Evolutionary conservation across 1,284 basidiomycete genomes (phyloP).

Genomic region (Veloboletus limbatus): DNA sequence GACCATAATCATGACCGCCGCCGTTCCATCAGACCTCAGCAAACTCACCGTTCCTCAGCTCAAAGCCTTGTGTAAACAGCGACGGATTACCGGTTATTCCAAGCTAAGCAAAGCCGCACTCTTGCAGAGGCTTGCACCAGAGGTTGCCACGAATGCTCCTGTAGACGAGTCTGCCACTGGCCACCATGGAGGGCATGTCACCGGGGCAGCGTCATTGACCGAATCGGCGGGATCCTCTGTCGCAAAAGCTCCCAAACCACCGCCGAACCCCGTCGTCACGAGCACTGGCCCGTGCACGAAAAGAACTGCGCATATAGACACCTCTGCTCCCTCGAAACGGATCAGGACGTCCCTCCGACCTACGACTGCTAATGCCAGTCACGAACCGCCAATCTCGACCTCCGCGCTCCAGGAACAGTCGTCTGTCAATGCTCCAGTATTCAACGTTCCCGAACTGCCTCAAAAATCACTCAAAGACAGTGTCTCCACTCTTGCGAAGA

Average conservation of each 20-base stretch:
- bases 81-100: conserved; percentile 57
- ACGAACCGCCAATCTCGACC: not conserved
- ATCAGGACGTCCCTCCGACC: conserved; percentile 6
- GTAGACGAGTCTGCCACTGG: not conserved
- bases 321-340: conserved; percentile 20
- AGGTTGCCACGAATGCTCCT: not conserved
- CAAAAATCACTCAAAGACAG: not conserved
- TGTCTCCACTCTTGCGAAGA: not conserved
- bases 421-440: not conserved
- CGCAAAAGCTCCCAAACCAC: not conserved
- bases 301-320: conserved; percentile 23
- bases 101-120: conserved; percentile 61
- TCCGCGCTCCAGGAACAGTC: not conserved
- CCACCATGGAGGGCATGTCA: not conserved
- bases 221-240: not conserved
- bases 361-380: not conserved
- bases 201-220: not conserved
- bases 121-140: conserved; percentile 47
- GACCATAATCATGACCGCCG: conserved; percentile 12
- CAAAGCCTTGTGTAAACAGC: conserved; percentile 65
- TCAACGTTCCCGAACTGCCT: conserved; percentile 11
- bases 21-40: conserved; percentile 22
- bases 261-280: not conserved
- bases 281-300: conserved; percentile 16
- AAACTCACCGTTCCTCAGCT: conserved; percentile 59